Evolutionary conservation across 805 yeast genomes (phyloP).

Genomic region (Cyberlindnera xishuangbannaensis): DNA sequence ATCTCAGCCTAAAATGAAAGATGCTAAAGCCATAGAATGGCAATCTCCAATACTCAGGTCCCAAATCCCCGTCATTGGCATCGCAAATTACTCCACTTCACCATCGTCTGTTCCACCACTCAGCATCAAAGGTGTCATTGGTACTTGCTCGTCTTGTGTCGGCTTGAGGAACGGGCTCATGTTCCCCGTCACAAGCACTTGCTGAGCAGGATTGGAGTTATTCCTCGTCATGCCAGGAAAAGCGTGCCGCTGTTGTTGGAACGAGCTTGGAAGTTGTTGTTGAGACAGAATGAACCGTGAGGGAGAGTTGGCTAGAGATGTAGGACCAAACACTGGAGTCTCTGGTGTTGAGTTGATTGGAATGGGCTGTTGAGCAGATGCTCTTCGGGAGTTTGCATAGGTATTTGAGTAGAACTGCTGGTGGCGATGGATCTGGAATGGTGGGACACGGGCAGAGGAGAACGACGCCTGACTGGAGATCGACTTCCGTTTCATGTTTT

Average conservation of each 20-base stretch:
- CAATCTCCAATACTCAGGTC: too few species aligned
- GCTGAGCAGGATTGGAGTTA: conserved; percentile 11
- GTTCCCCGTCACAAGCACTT: conserved; percentile 9
- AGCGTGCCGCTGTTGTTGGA: conserved; percentile 13
- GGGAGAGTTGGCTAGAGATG: conserved; percentile 20
- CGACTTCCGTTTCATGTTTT: conserved; percentile 10
- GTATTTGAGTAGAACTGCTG: conserved; percentile 11
- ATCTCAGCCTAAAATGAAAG: too few species aligned
- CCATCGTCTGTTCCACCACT: conserved; percentile 4
- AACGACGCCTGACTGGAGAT: conserved; percentile 15
- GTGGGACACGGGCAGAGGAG: conserved; percentile 13
- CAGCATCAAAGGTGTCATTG: conserved; percentile 25
- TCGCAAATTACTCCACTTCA: conserved; percentile 2
- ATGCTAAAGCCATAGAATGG: too few species aligned
- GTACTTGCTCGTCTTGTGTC: conserved; percentile 14
- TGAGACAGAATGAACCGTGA: conserved; percentile 18
- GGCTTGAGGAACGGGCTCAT: conserved; percentile 23
- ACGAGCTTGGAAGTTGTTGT: conserved; percentile 17
- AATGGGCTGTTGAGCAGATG: conserved; percentile 14
- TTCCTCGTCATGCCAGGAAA: conserved; percentile 13
- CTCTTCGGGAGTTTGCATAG: conserved; percentile 5
- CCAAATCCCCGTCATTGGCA: too few species aligned
- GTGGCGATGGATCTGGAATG: conserved; percentile 16
- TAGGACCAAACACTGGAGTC: conserved; percentile 23
- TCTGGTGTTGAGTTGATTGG: conserved; percentile 15